Conservation (phyloP, 148 eudicot genomes). For the Chenopodium quinoa region DNA sequence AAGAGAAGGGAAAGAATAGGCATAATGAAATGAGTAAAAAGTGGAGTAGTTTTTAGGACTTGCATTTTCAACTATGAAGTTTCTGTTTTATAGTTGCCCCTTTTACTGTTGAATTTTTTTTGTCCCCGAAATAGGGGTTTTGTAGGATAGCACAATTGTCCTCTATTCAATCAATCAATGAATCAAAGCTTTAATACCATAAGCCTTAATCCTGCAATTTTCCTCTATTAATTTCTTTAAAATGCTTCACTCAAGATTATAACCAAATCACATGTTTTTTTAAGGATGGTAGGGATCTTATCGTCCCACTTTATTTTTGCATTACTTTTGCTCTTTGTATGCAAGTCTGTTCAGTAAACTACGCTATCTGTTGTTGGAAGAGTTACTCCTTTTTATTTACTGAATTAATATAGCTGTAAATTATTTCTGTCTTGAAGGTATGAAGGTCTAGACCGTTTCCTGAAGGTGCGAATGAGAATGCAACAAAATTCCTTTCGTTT, state of each 20-base stretch:
- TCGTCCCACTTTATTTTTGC: background rate
- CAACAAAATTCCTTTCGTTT: constrained; percentile 71
- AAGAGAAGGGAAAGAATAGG: background rate
- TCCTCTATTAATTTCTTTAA: background rate
- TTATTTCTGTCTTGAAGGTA: constrained; percentile 49
- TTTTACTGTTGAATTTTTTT: background rate
- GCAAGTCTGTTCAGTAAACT: background rate
- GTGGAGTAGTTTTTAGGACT: background rate
- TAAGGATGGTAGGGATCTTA: background rate
- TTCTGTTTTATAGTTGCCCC: background rate
- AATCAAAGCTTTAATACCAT: too few relatives aligned
- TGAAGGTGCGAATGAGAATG: constrained; percentile 47
- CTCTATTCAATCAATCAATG: background rate
- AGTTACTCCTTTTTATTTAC: background rate
- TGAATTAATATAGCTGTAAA: background rate
- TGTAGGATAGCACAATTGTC: background rate
- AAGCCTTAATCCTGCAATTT: too few relatives aligned
- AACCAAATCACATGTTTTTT: background rate
- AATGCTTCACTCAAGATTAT: background rate
- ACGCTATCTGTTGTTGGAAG: background rate
- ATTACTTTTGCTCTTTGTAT: background rate
- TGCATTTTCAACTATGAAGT: background rate
- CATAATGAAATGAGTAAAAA: background rate
- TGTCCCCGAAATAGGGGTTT: background rate
- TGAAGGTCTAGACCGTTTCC: constrained; percentile 75